These are phyloP conservation scores for Canna indica DNA, from an alignment of 176 grass and related monocot species.

Conservation along the genomic window DNA sequence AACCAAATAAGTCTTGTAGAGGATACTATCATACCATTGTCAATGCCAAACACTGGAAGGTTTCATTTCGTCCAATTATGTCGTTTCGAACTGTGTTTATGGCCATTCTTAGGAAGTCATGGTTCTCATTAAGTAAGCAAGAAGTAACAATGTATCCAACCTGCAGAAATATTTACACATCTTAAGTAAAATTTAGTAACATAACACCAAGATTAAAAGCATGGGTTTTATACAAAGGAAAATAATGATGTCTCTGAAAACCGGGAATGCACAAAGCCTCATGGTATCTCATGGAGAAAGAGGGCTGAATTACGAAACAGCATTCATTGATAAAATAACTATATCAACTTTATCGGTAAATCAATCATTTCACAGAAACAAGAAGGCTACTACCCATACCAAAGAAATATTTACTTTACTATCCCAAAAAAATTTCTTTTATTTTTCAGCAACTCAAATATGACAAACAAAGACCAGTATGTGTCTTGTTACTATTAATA, in stretches of 20 bases:
- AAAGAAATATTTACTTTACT: not conserved
- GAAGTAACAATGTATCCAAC: conserved; percentile 98
- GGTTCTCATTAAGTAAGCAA: conserved; percentile 85
- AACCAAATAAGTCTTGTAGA: not conserved
- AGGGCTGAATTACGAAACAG: not conserved
- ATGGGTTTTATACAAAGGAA: not conserved
- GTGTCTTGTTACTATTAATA: not conserved
- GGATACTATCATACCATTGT: conserved; percentile 62
- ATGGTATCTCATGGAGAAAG: not conserved
- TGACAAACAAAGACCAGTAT: not conserved
- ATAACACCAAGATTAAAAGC: conserved; percentile 7
- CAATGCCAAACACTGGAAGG: conserved; percentile 91
- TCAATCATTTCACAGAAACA: not conserved
- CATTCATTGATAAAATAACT: not conserved
- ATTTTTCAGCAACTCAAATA: not conserved
- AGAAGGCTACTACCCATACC: not conserved
- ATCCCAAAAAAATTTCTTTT: too few relatives aligned
- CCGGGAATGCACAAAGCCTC: not conserved
- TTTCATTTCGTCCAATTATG: conserved; percentile 98
- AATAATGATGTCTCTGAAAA: not conserved
- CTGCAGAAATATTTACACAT: conserved; percentile 30
- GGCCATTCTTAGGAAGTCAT: conserved; percentile 94
- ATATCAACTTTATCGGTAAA: not conserved
- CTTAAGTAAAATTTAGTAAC: not conserved
- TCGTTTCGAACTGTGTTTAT: conserved; percentile 99